Evolutionary conservation across 2,329 filamentous ascomycete genomes (phyloP).

Genomic region (Cytospora schulzeri): DNA sequence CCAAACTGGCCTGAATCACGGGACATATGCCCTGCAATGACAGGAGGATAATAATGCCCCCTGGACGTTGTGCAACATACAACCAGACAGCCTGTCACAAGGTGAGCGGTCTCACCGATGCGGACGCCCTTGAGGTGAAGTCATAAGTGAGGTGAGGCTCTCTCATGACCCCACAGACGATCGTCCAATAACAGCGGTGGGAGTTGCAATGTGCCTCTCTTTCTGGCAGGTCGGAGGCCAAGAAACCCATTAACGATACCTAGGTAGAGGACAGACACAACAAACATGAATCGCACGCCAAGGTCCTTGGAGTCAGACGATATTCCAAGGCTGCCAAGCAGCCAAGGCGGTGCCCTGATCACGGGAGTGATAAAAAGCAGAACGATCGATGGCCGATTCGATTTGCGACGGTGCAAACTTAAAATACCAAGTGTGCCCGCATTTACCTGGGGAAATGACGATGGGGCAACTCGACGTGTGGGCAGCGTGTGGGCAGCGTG

Average conservation of each 20-base stretch:
- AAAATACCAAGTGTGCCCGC: background rate
- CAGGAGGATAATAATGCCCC: too few relatives aligned
- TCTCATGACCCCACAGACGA: background rate
- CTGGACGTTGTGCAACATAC: too few relatives aligned
- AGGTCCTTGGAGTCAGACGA: background rate
- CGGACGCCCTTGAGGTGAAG: background rate
- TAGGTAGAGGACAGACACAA: background rate
- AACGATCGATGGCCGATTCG: background rate
- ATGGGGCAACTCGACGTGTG: constrained; percentile 2
- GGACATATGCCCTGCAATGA: too few relatives aligned
- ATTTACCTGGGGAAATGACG: constrained; percentile 18
- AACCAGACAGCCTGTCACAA: background rate
- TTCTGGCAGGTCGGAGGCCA: too few relatives aligned
- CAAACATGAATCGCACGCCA: background rate
- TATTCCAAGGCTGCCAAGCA: background rate
- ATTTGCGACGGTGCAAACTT: background rate
- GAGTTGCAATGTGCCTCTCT: background rate
- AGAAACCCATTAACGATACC: too few relatives aligned
- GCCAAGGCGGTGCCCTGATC: background rate
- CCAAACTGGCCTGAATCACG: background rate
- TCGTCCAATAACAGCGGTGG: background rate
- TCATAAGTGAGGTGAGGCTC: background rate
- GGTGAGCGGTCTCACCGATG: background rate
- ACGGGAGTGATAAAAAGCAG: background rate
- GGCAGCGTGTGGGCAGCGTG: constrained; percentile 7